phyloP scores from a whole-genome alignment of 176 grass and related monocot species.

The Zoysia pacifica region DNA sequence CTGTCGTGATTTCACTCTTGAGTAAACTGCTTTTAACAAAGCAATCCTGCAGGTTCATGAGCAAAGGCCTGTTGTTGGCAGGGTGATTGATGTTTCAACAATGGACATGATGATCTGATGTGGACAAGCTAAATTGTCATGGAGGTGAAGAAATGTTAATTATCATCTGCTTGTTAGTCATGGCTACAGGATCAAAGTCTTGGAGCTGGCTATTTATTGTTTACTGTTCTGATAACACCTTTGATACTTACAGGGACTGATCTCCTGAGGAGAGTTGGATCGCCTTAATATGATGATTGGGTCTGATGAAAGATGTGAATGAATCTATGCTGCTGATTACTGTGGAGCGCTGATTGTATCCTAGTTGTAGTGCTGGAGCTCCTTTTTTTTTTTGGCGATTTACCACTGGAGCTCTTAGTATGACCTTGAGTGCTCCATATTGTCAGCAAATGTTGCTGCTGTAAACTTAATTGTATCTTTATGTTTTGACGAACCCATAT shows the following conservation, averaged over 20 bases:
- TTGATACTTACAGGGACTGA: conserved; percentile 15
- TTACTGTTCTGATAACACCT: background rate
- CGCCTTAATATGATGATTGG: background rate
- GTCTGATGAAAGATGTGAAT: conserved; percentile 1
- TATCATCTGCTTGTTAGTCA: conserved; percentile 27
- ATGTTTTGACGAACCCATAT: conserved; percentile 19
- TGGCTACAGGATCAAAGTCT: conserved; percentile 2
- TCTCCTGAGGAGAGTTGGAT: background rate
- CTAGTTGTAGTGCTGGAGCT: conserved; percentile 23
- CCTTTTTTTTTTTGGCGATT: too few relatives aligned
- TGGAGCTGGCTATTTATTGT: background rate
- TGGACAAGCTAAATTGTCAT: conserved; percentile 13
- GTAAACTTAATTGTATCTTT: conserved; percentile 4
- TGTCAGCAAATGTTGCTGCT: conserved; percentile 35
- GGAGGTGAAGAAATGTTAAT: conserved; percentile 37
- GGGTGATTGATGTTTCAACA: conserved; percentile 59
- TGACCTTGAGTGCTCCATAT: conserved; percentile 25
- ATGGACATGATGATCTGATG: conserved; percentile 64
- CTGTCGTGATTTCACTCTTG: conserved; percentile 1
- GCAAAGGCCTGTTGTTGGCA: conserved; percentile 70
- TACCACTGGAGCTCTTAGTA: conserved; percentile 15
- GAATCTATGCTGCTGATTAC: conserved; percentile 10
- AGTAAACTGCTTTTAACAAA: conserved; percentile 3
- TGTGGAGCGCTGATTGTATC: conserved; percentile 27
- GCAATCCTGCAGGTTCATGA: conserved; percentile 56